phyloP scores from a whole-genome alignment of 2,329 filamentous ascomycete genomes.

The Penicillium glabrum region DNA sequence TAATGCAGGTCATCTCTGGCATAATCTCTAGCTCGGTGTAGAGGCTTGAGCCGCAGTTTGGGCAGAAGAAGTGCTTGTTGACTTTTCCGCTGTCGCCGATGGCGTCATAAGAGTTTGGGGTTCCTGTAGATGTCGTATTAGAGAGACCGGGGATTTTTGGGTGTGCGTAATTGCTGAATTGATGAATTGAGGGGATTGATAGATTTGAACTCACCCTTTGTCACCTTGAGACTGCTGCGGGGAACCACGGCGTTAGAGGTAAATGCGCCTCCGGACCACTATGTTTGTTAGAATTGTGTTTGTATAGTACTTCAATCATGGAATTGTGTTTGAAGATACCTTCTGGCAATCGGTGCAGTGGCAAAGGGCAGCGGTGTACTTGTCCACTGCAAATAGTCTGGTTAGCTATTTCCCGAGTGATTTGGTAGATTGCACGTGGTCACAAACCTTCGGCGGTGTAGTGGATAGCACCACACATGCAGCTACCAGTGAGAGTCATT shows the following conservation, averaged over 20 bases:
- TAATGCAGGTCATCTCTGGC: conserved; percentile 52
- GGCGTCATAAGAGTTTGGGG: conserved; percentile 50
- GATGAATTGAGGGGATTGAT: neutral
- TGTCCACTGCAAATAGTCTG: conserved; percentile 35
- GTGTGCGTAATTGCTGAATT: no score
- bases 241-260: conserved; percentile 56
- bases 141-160: neutral
- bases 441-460: conserved; percentile 30
- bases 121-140: conserved; percentile 31
- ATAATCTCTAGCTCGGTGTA: conserved; percentile 56
- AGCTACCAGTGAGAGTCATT: conserved; percentile 34
- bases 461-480: conserved; percentile 34
- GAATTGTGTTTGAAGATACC: conserved; percentile 26
- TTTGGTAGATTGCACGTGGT: neutral
- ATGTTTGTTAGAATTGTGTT: neutral
- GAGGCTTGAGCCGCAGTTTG: conserved; percentile 52
- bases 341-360: conserved; percentile 58
- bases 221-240: conserved; percentile 49
- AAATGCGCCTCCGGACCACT: conserved; percentile 56
- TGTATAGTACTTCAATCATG: neutral
- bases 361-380: conserved; percentile 49
- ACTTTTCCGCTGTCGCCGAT: conserved; percentile 53
- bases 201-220: conserved; percentile 40
- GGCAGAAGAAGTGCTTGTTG: conserved; percentile 59
- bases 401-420: neutral